Evolutionary conservation across 169 alveolate species (phyloP), one percentile per base, ranked within the genome.

Genomic region (Plasmodium knowlesi): DNA sequence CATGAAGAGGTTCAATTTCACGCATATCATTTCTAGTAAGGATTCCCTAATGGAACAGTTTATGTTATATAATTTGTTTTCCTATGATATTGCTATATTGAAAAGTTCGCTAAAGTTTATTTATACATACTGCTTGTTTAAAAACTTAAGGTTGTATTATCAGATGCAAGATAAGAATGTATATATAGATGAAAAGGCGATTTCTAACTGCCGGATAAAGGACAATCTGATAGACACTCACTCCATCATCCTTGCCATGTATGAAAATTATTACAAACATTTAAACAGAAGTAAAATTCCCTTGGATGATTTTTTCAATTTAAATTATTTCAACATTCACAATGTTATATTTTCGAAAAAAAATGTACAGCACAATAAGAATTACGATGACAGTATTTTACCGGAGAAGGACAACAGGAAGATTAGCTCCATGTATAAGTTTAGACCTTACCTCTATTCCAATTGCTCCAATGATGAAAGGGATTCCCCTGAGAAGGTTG

Each of bases 201-300:
- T 73, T 16, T 34, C 93, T 0, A 73, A 37, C 54, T 85, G 82
- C 22, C 53, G 85, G 25, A 85, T 85, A 3, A 85, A 85, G 54
- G 85, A 85, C 28, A 85, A 85, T n/a, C 81, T 85, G 30, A 32
- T 74, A 3, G 93, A 85, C 34, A 73, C 93, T 0, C 93, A 85
- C 25, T 85, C 86, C 3, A 85, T 85, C n/a, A 85, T 85, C 1
- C 16, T 85, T n/a, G n/a, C 28, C 19, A 85, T 85, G 93, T 85
- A 74, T 22, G 54, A 85, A 9, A 70, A 54, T 85, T 85, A 85
- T 34, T 76, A 70, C 41, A 46, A 34, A 1, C 34, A 50, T 70
- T 25, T 85, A 10, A 74, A 78, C 25, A 53, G 67, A 30, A 54
- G 76, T 30, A 85, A 73, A 34, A 53, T 85, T 0, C 28, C 93